These are phyloP conservation scores for Linnemannia elongata DNA, from an alignment of 192 early-diverging fungal genomes.

Conservation along the genomic window DNA sequence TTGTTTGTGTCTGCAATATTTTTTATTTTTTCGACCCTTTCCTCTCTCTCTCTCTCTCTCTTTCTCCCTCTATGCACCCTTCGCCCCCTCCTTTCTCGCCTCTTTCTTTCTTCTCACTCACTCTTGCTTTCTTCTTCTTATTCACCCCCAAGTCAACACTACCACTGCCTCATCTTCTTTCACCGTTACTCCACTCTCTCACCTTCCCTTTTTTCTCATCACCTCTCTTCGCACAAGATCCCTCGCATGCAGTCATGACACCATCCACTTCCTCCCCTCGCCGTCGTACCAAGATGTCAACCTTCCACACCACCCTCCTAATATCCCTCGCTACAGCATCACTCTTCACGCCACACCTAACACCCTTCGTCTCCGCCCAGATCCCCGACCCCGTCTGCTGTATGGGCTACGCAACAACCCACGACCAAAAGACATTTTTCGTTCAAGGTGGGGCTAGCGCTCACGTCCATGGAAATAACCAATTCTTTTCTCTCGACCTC, in stretches of 20 bases:
- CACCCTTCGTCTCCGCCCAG: neutral
- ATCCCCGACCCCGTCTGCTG: neutral
- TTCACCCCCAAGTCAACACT: neutral
- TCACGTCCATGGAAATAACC: neutral
- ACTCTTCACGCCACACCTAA: neutral
- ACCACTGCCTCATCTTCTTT: neutral
- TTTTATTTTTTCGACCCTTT: neutral
- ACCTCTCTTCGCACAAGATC: neutral
- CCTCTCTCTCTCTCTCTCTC: neutral
- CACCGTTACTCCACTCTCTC: neutral
- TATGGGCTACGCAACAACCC: conserved; percentile 22
- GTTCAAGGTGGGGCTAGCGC: neutral
- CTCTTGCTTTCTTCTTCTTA: neutral
- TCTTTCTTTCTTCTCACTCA: no score
- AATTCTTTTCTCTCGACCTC: conserved; percentile 19
- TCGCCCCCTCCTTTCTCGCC: no score
- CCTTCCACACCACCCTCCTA: neutral
- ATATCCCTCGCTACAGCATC: neutral
- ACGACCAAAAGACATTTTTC: conserved; percentile 5
- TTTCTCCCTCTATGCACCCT: neutral
- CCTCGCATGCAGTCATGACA: neutral
- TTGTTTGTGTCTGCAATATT: neutral
- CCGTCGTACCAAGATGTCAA: neutral
- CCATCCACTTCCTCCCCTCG: neutral
- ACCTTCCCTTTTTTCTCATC: neutral